Percentiles rank a stretch among this genome's conserved stretches.
phyloP scores from a whole-genome alignment of 305 asterid genomes.

The Solanum chacoense region DNA sequence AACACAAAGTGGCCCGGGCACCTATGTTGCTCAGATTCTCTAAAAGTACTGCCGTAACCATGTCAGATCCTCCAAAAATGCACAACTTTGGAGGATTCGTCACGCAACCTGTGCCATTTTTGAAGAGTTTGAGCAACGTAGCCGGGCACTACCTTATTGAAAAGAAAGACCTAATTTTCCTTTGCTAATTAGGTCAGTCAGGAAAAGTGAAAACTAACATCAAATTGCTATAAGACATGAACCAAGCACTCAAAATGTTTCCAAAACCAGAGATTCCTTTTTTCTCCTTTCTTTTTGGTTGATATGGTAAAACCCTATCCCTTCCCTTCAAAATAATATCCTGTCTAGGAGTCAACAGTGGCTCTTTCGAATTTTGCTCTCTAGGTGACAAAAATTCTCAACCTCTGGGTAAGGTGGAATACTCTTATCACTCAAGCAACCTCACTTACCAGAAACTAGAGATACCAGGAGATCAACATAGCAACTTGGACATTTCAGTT shows the following conservation, averaged over 20 bases:
- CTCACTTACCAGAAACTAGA: background rate
- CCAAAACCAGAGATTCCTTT: background rate
- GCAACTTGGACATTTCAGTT: background rate
- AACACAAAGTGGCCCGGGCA: background rate
- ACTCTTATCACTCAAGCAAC: background rate
- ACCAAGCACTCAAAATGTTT: background rate
- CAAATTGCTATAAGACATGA: background rate
- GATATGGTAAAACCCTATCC: background rate
- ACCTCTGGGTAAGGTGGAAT: background rate
- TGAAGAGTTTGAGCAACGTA: background rate
- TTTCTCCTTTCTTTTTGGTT: background rate
- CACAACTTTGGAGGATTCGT: background rate
- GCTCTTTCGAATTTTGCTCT: background rate
- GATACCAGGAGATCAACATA: background rate
- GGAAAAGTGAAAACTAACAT: background rate
- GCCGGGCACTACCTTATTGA: background rate
- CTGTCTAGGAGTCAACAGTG: background rate
- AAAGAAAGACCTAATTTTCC: background rate
- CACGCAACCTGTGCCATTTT: background rate
- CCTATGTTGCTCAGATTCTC: background rate
- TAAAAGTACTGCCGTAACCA: background rate
- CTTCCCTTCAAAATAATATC: background rate
- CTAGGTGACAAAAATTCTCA: background rate
- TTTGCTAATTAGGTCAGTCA: background rate
- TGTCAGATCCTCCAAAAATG: background rate